These are phyloP conservation scores for Ilyonectria sp. DNA, from an alignment of 2,329 filamentous ascomycete genomes.

Conservation along the genomic window DNA sequence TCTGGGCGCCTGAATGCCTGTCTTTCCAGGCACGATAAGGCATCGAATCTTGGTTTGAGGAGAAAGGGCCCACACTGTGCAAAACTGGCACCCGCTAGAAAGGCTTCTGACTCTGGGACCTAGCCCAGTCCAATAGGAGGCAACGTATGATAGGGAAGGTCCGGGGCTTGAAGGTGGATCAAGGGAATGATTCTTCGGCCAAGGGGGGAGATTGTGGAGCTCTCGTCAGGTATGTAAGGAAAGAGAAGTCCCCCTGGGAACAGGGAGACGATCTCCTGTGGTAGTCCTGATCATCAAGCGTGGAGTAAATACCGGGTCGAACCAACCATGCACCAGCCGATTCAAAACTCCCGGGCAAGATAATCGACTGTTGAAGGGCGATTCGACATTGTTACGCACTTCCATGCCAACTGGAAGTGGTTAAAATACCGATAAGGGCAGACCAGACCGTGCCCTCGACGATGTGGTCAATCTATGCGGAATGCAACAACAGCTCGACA, in stretches of 20 bases:
- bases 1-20: slow-evolving; percentile 44
- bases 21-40: slow-evolving; percentile 46
- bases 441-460: too few species aligned
- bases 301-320: slow-evolving; percentile 32
- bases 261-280: slow-evolving; percentile 28
- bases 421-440: not conserved
- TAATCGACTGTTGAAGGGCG: not conserved
- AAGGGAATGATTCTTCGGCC: slow-evolving; percentile 36
- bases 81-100: slow-evolving; percentile 47
- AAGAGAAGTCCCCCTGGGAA: slow-evolving; percentile 42
- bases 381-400: not conserved
- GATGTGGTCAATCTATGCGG: not conserved
- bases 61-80: slow-evolving; percentile 51
- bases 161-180: slow-evolving; percentile 40
- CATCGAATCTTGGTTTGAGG: slow-evolving; percentile 34
- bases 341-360: slow-evolving; percentile 3
- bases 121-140: slow-evolving; percentile 41
- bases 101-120: slow-evolving; percentile 38
- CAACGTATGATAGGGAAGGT: slow-evolving; percentile 26
- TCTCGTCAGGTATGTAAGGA: slow-evolving; percentile 47
- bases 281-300: slow-evolving; percentile 30
- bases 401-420: not conserved
- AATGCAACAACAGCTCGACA: not conserved
- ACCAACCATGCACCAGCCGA: slow-evolving; percentile 11
- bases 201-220: slow-evolving; percentile 46